phyloP scores from a whole-genome alignment of 768 basidiomycete species.

The Royoungia palumana region DNA sequence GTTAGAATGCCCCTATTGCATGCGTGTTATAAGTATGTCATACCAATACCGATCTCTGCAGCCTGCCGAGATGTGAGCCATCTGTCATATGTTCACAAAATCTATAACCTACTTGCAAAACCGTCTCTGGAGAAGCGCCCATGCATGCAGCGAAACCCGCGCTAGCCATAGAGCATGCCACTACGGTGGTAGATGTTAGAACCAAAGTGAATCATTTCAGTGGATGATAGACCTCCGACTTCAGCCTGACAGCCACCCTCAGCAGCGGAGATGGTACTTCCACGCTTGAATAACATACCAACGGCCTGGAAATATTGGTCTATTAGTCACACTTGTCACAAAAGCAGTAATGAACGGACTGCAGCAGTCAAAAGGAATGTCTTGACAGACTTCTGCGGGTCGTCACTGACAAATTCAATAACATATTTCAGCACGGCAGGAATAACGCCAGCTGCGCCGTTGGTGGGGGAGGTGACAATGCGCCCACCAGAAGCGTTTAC shows the following conservation, averaged over 20 bases:
- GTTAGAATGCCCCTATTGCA: conserved; percentile 1
- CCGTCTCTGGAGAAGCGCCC: conserved; percentile 84
- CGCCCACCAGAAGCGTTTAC: conserved; percentile 91
- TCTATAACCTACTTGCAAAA: conserved; percentile 55
- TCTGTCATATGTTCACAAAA: neutral
- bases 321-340: conserved; percentile 3
- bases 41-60: conserved; percentile 89
- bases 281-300: conserved; percentile 95
- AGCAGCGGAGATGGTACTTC: conserved; percentile 94
- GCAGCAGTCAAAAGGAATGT: conserved; percentile 90
- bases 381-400: conserved; percentile 80
- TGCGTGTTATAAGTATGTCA: conserved; percentile 11
- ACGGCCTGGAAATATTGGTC: conserved; percentile 52
- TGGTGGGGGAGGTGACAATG: conserved; percentile 93
- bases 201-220: neutral
- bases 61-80: conserved; percentile 40
- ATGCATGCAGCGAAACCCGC: conserved; percentile 93
- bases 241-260: conserved; percentile 96
- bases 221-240: conserved; percentile 66
- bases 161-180: conserved; percentile 95
- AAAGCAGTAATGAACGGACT: conserved; percentile 40
- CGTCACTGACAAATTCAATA: conserved; percentile 88
- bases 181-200: conserved; percentile 33
- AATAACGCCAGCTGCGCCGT: conserved; percentile 92
- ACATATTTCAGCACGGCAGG: conserved; percentile 91